Base-by-base conservation (phyloP, 1,139 yeast genomes). In the Blastobotrys aristatus region DNA sequence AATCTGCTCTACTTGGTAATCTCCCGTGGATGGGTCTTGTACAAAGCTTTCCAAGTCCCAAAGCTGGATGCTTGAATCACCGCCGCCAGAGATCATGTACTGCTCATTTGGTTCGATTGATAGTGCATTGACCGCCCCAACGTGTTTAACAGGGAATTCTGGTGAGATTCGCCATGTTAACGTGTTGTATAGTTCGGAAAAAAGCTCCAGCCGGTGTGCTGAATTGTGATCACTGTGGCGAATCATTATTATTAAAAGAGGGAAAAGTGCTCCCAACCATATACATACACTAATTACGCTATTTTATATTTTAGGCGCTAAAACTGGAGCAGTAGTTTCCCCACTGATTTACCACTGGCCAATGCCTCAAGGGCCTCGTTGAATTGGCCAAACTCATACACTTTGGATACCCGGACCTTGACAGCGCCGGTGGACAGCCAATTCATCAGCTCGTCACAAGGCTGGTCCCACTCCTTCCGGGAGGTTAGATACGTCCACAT, bases 341-440 rank as follows among this genome's bases (percentile, higher is more conserved):
- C 97, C 2, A 84, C 77, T 33, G 96, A 84, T 57, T 71, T 75
- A 58, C 96, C 81, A 11, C 76, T 68, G 64, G 87, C 96, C 52
- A 88, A 69, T 30, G 74, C 83, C 40, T 67, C 61, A 17, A 92
- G 79, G 2, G 94, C 96, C 47, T 71, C 63, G 30, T 65, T 70
- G 57, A 84, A 85, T 27, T 87, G 85, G 35, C 70, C 63, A 56
- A 90, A 70, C n/a, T 80, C 77, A 60, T 79, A 87, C 8, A 72
- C 70, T 59, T 77, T 74, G 53, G 71, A 67, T 44, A 84, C 72
- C 21, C 73, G 69, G 46, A 82, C 64, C 51, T 78, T 74, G 54
- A 89, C 58, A 26, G 68, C 59, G 1, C 82, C 83, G 16, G 70
- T 58, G 17, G 71, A 71, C 67, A 44, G 84, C 61, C 33, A 75